Evolutionary conservation across 176 grass and related monocot genomes (phyloP).

Genomic region (Oryza punctata): DNA sequence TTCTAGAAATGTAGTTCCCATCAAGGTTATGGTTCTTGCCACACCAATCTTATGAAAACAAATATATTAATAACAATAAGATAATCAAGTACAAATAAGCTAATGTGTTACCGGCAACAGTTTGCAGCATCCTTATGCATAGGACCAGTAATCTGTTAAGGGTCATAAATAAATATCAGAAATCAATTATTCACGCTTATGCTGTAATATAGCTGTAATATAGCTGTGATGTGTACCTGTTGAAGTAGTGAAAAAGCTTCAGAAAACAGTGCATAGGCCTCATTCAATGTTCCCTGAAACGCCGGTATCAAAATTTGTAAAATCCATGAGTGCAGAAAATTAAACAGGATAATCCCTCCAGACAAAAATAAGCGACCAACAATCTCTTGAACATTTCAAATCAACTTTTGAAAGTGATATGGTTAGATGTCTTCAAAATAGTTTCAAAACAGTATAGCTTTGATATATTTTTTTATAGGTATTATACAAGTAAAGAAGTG

Average conservation of each 20-base stretch:
- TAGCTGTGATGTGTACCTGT: slow-evolving; percentile 55
- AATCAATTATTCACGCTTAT: slow-evolving; percentile 13
- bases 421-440: too few relatives aligned
- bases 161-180: slow-evolving; percentile 28
- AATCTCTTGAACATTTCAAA: too few relatives aligned
- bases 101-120: slow-evolving; percentile 77
- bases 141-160: slow-evolving; percentile 85
- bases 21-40: background rate
- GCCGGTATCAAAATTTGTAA: slow-evolving; percentile 37
- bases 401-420: too few relatives aligned
- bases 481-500: too few relatives aligned
- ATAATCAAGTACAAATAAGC: background rate
- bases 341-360: background rate
- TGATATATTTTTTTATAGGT: too few relatives aligned
- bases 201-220: slow-evolving; percentile 7
- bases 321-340: background rate
- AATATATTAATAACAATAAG: background rate
- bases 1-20: background rate
- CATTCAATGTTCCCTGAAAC: slow-evolving; percentile 87
- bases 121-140: slow-evolving; percentile 97
- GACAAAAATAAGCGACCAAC: too few relatives aligned
- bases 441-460: too few relatives aligned
- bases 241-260: slow-evolving; percentile 98
- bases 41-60: background rate
- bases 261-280: slow-evolving; percentile 87